phyloP scores from a whole-genome alignment of 805 yeast species.

The Saccharomycopsis selenospora region DNA sequence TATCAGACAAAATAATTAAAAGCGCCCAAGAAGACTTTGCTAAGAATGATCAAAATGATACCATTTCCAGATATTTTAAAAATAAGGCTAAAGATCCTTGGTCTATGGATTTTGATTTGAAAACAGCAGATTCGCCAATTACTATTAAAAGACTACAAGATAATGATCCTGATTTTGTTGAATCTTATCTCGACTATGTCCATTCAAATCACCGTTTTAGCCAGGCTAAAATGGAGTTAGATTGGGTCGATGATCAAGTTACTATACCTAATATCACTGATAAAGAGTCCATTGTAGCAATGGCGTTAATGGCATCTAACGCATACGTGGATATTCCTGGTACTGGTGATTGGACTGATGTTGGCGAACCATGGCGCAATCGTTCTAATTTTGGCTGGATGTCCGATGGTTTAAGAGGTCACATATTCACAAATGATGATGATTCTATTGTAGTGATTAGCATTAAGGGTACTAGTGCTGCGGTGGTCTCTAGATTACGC shows the following conservation, averaged over 20 bases:
- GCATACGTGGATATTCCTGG: conserved; percentile 78
- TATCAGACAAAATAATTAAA: conserved; percentile 35
- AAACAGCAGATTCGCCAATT: conserved; percentile 14
- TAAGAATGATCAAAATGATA: conserved; percentile 6
- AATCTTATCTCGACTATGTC: conserved; percentile 57
- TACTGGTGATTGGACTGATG: conserved; percentile 83
- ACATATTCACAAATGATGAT: conserved; percentile 64
- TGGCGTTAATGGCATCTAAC: conserved; percentile 83
- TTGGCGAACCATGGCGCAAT: conserved; percentile 48
- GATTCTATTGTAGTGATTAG: conserved; percentile 63
- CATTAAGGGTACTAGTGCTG: conserved; percentile 88
- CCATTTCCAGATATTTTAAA: conserved; percentile 27
- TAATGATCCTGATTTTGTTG: conserved; percentile 55
- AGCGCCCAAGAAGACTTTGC: not conserved
- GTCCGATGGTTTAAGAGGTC: conserved; percentile 80
- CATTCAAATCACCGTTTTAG: conserved; percentile 29
- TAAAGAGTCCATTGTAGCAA: conserved; percentile 58
- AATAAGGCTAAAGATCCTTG: conserved; percentile 36
- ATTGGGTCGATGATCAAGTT: conserved; percentile 53
- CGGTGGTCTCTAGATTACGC: conserved; percentile 40
- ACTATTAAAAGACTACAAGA: conserved; percentile 34
- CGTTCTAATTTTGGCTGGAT: conserved; percentile 72
- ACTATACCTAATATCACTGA: conserved; percentile 75
- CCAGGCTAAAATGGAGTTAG: conserved; percentile 35
- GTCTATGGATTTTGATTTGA: conserved; percentile 24